Conservation (phyloP, 2,329 filamentous ascomycete species). For the Orbilia oligospora region DNA sequence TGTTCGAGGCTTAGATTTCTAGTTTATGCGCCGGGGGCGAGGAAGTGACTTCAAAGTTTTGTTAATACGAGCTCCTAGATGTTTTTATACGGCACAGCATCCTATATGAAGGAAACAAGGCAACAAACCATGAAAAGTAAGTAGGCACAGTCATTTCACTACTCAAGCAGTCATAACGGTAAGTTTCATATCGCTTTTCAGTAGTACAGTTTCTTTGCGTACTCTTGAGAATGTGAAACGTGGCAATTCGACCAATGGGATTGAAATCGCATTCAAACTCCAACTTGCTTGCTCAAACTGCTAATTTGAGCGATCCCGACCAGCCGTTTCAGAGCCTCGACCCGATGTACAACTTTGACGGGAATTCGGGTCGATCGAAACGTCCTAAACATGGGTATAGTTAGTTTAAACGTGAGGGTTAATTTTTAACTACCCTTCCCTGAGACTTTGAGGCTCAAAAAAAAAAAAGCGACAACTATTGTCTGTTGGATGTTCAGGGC, state of each 20-base stretch:
- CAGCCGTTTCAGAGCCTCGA: conserved; percentile 3
- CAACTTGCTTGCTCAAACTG: conserved; percentile 9
- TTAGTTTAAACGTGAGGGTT: background rate
- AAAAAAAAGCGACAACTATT: background rate
- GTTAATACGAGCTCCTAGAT: no score
- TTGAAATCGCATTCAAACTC: conserved; percentile 5
- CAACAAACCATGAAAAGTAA: no score
- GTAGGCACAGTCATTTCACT: background rate
- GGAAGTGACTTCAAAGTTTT: no score
- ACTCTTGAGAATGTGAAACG: conserved; percentile 2
- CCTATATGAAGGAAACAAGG: background rate
- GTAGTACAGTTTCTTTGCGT: background rate
- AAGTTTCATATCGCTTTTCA: background rate
- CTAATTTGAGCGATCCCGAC: conserved; percentile 9
- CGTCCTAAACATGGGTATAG: background rate
- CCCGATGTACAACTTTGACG: background rate
- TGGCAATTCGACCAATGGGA: conserved; percentile 11
- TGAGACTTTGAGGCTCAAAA: background rate
- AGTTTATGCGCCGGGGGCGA: no score
- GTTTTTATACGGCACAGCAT: background rate
- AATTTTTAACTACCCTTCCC: background rate
- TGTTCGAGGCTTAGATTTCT: no score
- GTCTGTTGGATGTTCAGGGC: conserved; percentile 10
- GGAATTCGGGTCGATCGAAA: background rate
- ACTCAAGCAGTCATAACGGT: no score